Base-by-base conservation (phyloP, 1,139 yeast genomes). In the Candida dubliniensis region DNA sequence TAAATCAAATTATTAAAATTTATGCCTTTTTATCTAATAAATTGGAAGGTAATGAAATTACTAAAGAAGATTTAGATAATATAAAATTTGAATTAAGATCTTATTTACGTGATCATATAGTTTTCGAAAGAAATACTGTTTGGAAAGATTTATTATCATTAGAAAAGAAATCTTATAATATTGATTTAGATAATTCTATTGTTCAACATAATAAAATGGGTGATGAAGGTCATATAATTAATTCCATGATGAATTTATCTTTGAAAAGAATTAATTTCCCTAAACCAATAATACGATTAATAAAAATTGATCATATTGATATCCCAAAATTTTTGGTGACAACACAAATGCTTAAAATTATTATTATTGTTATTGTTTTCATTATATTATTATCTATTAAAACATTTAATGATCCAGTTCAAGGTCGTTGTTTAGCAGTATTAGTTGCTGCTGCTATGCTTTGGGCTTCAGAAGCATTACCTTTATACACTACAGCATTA, bases 381-480 rank as follows among this genome's bases (percentile, higher is more conserved):
- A 63, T 78, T 38, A 53, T 81, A 3, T 66, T 82, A 34, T 59
- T 88, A 40, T 56, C 74, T 12, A 64, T 73, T 23, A 76, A 84
- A 34, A 88, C 95, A 1, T 76, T 86, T 52, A 74, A 78, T 36
- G 87, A 85, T 50, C 76, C 76, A 30, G 93, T 86, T 56, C 84
- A 82, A 58, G 74, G 67, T 25, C 81, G 90, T 56, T 87, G 96
- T 66, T 75, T 91, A 60, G 96, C 97, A 1, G 76, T 91, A 9
- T 77, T 91, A 47, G 81, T 84, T 8, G 80, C 86, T 42, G 79
- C 90, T 8, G 93, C 97, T 0, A 63, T 89, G 55, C 69, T 89
- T 34, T 91, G 98, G 98, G 97, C 97, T 1, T 82, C 96, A 2
- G 98, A 91, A 60, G 85, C 96, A 0, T 77, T 91, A 51, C 98